Evolutionary conservation across 495 filamentous ascomycete species (phyloP).

Genomic region (Hypomontagnella submonticulosa): DNA sequence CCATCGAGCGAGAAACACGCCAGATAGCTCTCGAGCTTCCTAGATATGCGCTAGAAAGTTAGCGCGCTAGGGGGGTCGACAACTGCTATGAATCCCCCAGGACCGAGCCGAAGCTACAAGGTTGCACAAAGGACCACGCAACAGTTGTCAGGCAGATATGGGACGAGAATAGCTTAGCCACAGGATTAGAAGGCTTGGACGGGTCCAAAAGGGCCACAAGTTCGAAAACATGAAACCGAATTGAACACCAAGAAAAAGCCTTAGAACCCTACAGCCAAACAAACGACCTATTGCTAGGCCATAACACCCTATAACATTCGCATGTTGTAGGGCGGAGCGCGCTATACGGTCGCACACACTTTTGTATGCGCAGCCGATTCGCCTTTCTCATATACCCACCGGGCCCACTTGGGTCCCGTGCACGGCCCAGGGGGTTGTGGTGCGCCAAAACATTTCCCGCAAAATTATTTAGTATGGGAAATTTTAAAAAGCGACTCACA

Average conservation of each 20-base stretch:
- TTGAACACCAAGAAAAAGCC: not conserved
- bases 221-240: not conserved
- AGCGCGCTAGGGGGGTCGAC: slow-evolving; percentile 21
- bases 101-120: slow-evolving; percentile 12
- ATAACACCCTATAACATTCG: not conserved
- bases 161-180: not conserved
- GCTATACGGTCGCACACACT: not conserved
- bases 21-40: slow-evolving; percentile 29
- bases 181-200: not conserved
- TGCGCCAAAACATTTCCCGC: slow-evolving; percentile 12
- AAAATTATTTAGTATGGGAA: slow-evolving; percentile 13
- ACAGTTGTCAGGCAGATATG: slow-evolving; percentile 20
- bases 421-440: not conserved
- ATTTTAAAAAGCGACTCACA: slow-evolving; percentile 10
- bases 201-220: not conserved
- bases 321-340: not conserved
- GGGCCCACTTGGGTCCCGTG: not conserved
- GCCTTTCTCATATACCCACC: slow-evolving; percentile 22
- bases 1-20: slow-evolving; percentile 37
- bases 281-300: slow-evolving; percentile 1
- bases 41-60: slow-evolving; percentile 14
- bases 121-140: slow-evolving; percentile 17
- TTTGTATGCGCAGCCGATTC: not conserved
- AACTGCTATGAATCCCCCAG: slow-evolving; percentile 15
- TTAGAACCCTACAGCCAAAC: not conserved